A percentile compares a stretch with the other conserved stretches of the same genome.
These are phyloP conservation scores for Paradendryphiella salina DNA, from an alignment of 2,329 filamentous ascomycete species.

Conservation along the genomic window DNA sequence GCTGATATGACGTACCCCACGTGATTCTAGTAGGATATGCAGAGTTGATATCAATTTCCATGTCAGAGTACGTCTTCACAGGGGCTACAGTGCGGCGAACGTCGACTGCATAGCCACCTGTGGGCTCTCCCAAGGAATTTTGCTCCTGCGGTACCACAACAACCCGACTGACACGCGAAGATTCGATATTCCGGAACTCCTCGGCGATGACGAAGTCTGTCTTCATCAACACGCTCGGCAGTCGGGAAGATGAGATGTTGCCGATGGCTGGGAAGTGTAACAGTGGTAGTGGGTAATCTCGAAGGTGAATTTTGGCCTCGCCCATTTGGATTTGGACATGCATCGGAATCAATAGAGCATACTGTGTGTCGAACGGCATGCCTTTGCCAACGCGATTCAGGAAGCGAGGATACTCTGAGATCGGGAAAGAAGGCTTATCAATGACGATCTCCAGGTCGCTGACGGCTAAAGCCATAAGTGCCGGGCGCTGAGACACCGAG, in stretches of 20 bases:
- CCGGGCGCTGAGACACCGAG: slow-evolving; percentile 80
- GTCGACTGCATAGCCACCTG: slow-evolving; percentile 76
- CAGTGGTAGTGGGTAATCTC: slow-evolving; percentile 91
- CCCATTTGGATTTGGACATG: slow-evolving; percentile 87
- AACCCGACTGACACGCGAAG: slow-evolving; percentile 77
- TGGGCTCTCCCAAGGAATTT: slow-evolving; percentile 58
- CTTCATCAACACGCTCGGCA: slow-evolving; percentile 80
- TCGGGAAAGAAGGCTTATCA: slow-evolving; percentile 90
- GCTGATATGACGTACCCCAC: slow-evolving; percentile 97
- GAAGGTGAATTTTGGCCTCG: slow-evolving; percentile 80
- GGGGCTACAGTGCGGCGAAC: slow-evolving; percentile 90
- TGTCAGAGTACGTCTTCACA: slow-evolving; percentile 95
- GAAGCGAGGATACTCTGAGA: slow-evolving; percentile 80
- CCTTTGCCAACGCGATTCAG: slow-evolving; percentile 92
- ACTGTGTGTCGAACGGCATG: slow-evolving; percentile 89
- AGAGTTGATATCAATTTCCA: slow-evolving; percentile 90
- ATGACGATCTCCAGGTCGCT: slow-evolving; percentile 82
- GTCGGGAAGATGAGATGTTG: slow-evolving; percentile 73
- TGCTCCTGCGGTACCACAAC: slow-evolving; percentile 76
- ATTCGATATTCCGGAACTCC: slow-evolving; percentile 81
- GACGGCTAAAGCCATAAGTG: slow-evolving; percentile 77
- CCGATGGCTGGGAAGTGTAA: slow-evolving; percentile 86
- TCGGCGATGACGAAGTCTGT: slow-evolving; percentile 96
- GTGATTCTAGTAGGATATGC: slow-evolving; percentile 89
- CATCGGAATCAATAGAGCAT: slow-evolving; percentile 87